Evolutionary conservation across 2,329 filamentous ascomycete genomes (phyloP).

Genomic region (Penicillium sp.): DNA sequence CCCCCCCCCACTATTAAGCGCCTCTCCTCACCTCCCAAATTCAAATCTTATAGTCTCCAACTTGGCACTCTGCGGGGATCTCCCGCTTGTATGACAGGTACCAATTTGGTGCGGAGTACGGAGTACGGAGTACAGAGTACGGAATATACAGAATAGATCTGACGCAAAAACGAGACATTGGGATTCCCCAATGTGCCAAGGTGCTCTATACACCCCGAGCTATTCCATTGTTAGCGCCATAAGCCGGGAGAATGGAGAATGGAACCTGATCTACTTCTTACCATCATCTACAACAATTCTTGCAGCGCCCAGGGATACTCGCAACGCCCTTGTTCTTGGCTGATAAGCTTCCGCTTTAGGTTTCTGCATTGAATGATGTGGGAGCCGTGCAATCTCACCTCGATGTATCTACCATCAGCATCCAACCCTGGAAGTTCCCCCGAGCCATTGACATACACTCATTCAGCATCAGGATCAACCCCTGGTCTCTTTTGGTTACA

Average conservation of each 20-base stretch:
- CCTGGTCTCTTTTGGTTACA: background rate
- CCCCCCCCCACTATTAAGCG: background rate
- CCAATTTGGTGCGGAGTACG: too few species aligned
- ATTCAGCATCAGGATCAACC: background rate
- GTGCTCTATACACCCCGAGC: background rate
- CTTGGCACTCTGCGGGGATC: slow-evolving; percentile 16
- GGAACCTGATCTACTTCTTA: background rate
- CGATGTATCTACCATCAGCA: background rate
- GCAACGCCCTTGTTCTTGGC: background rate
- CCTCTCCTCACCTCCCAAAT: background rate
- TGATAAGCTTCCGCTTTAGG: background rate
- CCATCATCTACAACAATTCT: background rate
- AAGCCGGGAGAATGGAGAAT: background rate
- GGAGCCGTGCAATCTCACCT: background rate
- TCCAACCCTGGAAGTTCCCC: background rate
- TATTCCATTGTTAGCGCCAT: background rate
- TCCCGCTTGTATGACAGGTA: slow-evolving; percentile 17
- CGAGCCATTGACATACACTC: background rate
- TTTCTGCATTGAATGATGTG: background rate
- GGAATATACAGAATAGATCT: background rate
- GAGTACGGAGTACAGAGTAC: background rate
- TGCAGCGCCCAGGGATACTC: background rate
- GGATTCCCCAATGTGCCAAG: background rate
- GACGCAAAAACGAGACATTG: background rate
- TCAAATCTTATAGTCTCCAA: background rate